phyloP scores from a whole-genome alignment of 495 filamentous ascomycete species.

The Platismatia glauca region DNA sequence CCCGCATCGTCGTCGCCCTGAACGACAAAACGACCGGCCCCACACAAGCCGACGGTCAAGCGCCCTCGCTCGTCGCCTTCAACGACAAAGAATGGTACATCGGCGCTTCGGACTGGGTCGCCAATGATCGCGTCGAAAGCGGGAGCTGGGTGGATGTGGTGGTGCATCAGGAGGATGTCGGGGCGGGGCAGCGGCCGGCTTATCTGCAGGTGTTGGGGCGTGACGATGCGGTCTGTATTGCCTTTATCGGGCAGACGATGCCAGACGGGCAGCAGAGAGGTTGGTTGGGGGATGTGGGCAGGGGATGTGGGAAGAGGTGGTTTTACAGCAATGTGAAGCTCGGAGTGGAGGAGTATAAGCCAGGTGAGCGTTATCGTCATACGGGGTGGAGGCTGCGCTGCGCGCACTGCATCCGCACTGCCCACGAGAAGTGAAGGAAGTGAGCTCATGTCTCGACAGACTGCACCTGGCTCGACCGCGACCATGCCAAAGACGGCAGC shows the following conservation, averaged over 20 bases:
- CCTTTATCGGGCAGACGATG: constrained; percentile 2
- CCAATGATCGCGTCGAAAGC: not conserved
- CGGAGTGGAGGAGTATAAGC: not conserved
- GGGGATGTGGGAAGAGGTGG: not conserved
- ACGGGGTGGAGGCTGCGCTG: not conserved
- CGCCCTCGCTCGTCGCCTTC: not conserved
- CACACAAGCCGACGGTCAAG: not conserved
- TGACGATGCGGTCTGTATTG: constrained; percentile 7
- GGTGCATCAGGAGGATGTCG: not conserved
- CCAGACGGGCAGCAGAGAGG: constrained; percentile 2
- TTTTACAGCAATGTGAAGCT: not conserved
- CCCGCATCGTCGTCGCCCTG: not conserved
- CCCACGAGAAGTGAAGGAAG: not conserved
- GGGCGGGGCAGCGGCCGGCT: not conserved
- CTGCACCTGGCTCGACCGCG: constrained; percentile 4
- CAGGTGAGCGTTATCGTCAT: not conserved
- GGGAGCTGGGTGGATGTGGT: not conserved
- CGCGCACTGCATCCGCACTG: not conserved
- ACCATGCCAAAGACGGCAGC: constrained; percentile 2
- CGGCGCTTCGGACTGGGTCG: not conserved
- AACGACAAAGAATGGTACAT: not conserved
- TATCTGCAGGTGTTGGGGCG: constrained; percentile 3
- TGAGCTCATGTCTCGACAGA: not conserved
- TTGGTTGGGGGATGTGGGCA: constrained; percentile 7
- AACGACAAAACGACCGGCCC: not conserved